Conservation (phyloP, 208 protist species). For the Strigomonas culicis region DNA sequence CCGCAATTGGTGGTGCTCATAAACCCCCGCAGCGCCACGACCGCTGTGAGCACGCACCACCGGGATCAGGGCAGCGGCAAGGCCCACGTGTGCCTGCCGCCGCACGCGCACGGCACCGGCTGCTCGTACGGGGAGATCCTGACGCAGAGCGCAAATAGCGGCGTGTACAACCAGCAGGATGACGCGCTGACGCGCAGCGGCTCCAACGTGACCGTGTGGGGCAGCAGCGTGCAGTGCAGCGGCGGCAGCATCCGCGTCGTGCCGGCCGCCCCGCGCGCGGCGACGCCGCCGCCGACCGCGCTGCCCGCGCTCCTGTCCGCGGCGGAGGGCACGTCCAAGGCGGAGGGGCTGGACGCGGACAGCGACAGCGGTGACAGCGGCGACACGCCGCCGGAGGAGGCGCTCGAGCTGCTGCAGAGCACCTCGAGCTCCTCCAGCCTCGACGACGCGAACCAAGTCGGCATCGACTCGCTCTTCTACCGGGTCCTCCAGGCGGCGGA, state of each 20-base stretch:
- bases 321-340: not conserved
- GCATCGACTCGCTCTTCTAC: slow-evolving; percentile 23
- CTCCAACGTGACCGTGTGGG: not conserved
- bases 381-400: not conserved
- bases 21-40: too few species aligned
- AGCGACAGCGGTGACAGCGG: not conserved
- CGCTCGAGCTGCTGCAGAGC: not conserved
- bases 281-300: not conserved
- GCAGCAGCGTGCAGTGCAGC: slow-evolving; percentile 1
- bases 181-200: not conserved
- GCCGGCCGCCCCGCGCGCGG: not conserved
- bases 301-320: too few species aligned
- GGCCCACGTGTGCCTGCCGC: too few species aligned
- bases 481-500: slow-evolving; percentile 10
- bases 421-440: not conserved
- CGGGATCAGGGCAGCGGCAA: too few species aligned
- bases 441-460: slow-evolving; percentile 7
- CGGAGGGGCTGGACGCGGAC: not conserved
- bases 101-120: too few species aligned
- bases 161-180: not conserved
- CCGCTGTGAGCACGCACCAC: too few species aligned
- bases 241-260: not conserved
- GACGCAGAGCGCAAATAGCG: not conserved
- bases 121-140: too few species aligned
- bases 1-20: too few species aligned